Conservation (phyloP, 2,329 filamentous ascomycete genomes). For the Aspergillus viridinutans region DNA sequence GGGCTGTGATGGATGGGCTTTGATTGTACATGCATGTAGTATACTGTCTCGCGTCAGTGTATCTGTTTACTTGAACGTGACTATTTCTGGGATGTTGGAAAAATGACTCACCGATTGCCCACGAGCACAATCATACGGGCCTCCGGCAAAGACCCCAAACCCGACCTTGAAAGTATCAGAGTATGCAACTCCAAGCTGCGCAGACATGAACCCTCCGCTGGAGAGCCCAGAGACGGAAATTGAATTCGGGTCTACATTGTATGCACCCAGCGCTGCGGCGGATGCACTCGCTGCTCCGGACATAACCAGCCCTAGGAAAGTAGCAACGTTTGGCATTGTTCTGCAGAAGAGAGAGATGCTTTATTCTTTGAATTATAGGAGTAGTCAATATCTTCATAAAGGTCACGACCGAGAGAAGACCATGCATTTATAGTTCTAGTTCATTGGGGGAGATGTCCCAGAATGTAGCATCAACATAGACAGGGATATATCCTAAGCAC, state of each 20-base stretch:
- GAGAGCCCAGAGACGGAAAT: slow-evolving; percentile 15
- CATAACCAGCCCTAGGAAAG: background rate
- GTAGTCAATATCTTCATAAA: background rate
- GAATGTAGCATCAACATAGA: background rate
- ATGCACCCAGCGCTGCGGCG: slow-evolving; percentile 5
- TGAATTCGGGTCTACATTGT: slow-evolving; percentile 10
- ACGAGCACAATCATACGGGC: slow-evolving; percentile 15
- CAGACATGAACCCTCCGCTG: slow-evolving; percentile 14
- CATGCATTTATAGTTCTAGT: background rate
- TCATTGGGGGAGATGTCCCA: background rate
- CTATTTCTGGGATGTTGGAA: background rate
- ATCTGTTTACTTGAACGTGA: too few relatives aligned
- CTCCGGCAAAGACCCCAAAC: slow-evolving; percentile 16
- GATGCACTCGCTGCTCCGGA: background rate
- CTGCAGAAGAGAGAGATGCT: background rate
- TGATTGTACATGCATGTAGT: slow-evolving; percentile 15
- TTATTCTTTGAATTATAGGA: background rate
- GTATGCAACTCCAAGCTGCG: slow-evolving; percentile 15
- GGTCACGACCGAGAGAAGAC: background rate
- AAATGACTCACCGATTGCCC: background rate
- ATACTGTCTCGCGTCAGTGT: slow-evolving; percentile 1
- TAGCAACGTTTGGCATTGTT: background rate
- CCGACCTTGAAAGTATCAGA: slow-evolving; percentile 11
- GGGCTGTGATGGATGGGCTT: slow-evolving; percentile 11
- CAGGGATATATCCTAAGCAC: background rate